Percentiles rank a stretch among this genome's conserved stretches.
phyloP scores from a whole-genome alignment of 1,139 yeast genomes.

The Kluyveromyces sp. region DNA sequence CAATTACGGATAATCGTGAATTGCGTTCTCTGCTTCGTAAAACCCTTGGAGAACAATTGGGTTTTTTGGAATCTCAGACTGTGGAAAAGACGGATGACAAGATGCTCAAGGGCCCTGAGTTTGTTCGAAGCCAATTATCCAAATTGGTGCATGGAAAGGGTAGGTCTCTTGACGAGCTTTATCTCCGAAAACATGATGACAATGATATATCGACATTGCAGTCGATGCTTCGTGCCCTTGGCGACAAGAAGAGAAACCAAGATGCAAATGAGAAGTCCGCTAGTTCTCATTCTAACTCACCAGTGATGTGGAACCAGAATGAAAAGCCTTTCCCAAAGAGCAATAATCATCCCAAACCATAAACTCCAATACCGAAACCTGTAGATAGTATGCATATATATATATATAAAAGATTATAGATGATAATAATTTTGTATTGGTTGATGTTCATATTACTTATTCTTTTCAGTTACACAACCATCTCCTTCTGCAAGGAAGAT shows the following conservation, averaged over 20 bases:
- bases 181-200: constrained; percentile 15
- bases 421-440: too few species aligned
- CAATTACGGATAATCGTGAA: constrained; percentile 9
- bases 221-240: constrained; percentile 24
- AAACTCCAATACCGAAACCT: too few species aligned
- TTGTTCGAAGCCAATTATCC: not conserved
- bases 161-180: not conserved
- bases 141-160: constrained; percentile 6
- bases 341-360: too few species aligned
- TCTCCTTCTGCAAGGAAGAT: constrained; percentile 2
- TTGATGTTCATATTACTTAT: not conserved
- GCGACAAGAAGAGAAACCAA: too few species aligned
- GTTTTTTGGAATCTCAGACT: constrained; percentile 12
- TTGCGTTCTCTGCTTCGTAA: constrained; percentile 14
- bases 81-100: constrained; percentile 2
- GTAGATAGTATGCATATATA: too few species aligned
- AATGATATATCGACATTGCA: constrained; percentile 27
- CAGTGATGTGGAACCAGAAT: not conserved
- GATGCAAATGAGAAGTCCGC: too few species aligned
- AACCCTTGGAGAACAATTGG: constrained; percentile 17
- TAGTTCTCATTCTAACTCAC: too few species aligned
- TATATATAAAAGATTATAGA: too few species aligned
- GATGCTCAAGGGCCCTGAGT: not conserved
- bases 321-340: not conserved
- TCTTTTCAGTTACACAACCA: not conserved